Conservation (phyloP, 208 protist genomes). For the Leishmania guyanensis region DNA sequence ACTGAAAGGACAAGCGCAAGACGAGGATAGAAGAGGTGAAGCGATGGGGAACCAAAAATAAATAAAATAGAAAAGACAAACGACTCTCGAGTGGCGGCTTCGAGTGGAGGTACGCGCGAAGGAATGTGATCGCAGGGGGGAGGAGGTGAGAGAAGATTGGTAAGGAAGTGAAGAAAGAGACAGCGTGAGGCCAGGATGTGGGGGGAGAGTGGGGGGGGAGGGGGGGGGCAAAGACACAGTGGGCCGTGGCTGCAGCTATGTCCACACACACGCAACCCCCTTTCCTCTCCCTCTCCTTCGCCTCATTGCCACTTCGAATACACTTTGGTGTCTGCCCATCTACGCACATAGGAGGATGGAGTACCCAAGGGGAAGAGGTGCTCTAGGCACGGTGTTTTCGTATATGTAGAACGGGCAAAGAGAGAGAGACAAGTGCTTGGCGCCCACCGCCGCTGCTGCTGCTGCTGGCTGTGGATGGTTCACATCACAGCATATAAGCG, state of each 20-base stretch:
- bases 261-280: too few species aligned
- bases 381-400: neutral
- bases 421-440: neutral
- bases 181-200: too few species aligned
- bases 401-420: neutral
- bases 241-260: too few species aligned
- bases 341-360: neutral
- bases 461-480: neutral
- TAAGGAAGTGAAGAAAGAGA: neutral
- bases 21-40: neutral
- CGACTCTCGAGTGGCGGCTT: neutral
- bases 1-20: neutral
- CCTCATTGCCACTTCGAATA: neutral
- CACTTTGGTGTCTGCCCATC: neutral
- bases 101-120: neutral
- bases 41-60: neutral
- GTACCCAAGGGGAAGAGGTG: neutral
- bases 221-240: too few species aligned
- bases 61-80: conserved; percentile 1
- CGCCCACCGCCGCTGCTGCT: neutral
- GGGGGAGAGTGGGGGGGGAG: too few species aligned
- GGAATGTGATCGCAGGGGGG: neutral
- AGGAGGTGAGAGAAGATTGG: neutral
- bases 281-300: neutral
- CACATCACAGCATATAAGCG: neutral